Conservation (phyloP, 177 flowering plant genomes). For the Vitis hybrid region DNA sequence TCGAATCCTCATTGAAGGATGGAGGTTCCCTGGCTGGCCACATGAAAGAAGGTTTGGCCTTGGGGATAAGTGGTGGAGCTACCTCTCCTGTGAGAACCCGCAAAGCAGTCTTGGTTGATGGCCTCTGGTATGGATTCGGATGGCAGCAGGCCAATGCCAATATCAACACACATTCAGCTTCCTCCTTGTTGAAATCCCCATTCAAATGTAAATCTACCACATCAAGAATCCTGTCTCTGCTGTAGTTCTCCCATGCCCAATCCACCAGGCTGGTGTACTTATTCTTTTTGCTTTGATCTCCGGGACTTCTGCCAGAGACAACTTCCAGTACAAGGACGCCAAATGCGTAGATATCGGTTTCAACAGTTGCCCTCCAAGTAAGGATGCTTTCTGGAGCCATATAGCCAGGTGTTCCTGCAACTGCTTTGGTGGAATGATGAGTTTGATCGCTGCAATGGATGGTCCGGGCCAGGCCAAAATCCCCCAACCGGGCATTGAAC, state of each 20-base stretch:
- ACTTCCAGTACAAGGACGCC: slow-evolving; percentile 60
- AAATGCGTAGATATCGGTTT: slow-evolving; percentile 63
- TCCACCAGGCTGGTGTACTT: slow-evolving; percentile 34
- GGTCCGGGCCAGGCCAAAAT: slow-evolving; percentile 65
- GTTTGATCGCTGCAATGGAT: slow-evolving; percentile 34
- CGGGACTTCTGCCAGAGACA: slow-evolving; percentile 44
- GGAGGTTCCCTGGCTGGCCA: slow-evolving; percentile 42
- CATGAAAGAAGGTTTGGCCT: slow-evolving; percentile 44
- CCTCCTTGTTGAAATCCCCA: slow-evolving; percentile 22
- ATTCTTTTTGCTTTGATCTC: slow-evolving; percentile 8
- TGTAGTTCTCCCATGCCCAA: slow-evolving; percentile 52
- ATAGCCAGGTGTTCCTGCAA: slow-evolving; percentile 73
- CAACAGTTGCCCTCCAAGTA: slow-evolving; percentile 45
- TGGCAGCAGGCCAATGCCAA: slow-evolving; percentile 70
- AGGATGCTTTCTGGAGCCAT: slow-evolving; percentile 67
- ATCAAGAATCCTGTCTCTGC: slow-evolving; percentile 25
- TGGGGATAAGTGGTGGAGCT: slow-evolving; percentile 36
- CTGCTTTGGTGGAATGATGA: slow-evolving; percentile 49
- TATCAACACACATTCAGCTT: slow-evolving; percentile 31
- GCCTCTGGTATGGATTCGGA: slow-evolving; percentile 60
- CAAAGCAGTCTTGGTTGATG: slow-evolving; percentile 43
- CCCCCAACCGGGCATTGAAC: slow-evolving; percentile 52
- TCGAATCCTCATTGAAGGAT: slow-evolving; percentile 19
- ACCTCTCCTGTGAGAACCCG: slow-evolving; percentile 49
- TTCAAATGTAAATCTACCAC: slow-evolving; percentile 38